Base-by-base conservation (phyloP, 1,284 basidiomycete genomes). In the Malassezia furfur region DNA sequence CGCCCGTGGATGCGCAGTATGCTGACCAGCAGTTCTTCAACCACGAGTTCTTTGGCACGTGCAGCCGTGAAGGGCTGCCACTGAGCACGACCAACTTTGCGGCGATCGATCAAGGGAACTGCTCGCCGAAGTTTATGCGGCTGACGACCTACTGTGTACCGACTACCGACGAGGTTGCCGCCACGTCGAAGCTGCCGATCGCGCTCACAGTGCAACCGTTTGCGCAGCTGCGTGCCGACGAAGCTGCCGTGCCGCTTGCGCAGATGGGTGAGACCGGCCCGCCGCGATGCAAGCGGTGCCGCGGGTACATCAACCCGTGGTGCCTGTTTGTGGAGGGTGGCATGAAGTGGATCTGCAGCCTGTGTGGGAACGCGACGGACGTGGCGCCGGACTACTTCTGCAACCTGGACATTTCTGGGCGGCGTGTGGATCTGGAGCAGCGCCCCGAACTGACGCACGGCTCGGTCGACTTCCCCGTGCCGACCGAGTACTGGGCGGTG, bases 281-380 rank as follows among this genome's bases (percentile, higher is more conserved):
- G 14, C 83, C 87, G 12, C 81, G 94, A 35, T 98, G 94, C 72
- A 82, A 81, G 50, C 79, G 82, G 41, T 98, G 94, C 76, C 81
- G 89, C 63, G 88, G 82, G 0, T 99, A 98, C 76, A 81, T 99
- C 69, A 98, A 96, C 74, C 85, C 91, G 0, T 98, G 91, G 91
- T 90, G 86, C 71, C 80, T 80, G 31, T 98, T 88, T 82, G 79
- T 83, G 15, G 82, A 87, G 35, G 88, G 88, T 9, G 94, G 94
- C 3, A 82, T 82, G 59, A 83, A 81, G 63, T 98, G 91, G 88
- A 84, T 82, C 64, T 99, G 94, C 76, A 98, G 96, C 78, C 75
- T 99, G 5, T 99, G 94, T 76, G 78, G 80, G 8, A 82, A 84
- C 58, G 82, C 86, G 63, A 91, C 87, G 19, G 81, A 84, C 78